phyloP scores from a whole-genome alignment of 257 asterid genomes.

The Plantago elongata region DNA sequence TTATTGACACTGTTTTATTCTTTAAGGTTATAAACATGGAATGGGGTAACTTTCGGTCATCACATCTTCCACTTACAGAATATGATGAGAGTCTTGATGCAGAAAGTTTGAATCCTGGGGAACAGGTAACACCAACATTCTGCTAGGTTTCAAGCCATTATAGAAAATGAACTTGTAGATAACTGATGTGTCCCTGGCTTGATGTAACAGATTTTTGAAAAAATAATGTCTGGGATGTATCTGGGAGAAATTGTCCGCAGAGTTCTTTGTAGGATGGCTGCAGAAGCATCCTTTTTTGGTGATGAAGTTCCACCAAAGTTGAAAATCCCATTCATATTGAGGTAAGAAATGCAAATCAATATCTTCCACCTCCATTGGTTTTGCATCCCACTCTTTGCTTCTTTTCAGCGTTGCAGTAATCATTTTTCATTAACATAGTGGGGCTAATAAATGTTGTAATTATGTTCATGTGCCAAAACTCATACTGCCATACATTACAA shows the following conservation, averaged over 20 bases:
- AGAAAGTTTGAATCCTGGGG: conserved; percentile 89
- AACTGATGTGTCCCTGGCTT: conserved; percentile 7
- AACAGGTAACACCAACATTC: conserved; percentile 47
- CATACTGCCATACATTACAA: no score
- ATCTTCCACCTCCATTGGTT: background rate
- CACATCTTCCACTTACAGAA: conserved; percentile 82
- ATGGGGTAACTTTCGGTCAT: conserved; percentile 89
- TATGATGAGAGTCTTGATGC: conserved; percentile 71
- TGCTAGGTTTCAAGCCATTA: background rate
- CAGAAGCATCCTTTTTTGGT: conserved; percentile 77
- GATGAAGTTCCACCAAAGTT: conserved; percentile 63
- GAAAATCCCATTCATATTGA: conserved; percentile 64
- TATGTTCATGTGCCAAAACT: no score
- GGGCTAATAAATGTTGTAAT: no score
- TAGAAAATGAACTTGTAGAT: conserved; percentile 2
- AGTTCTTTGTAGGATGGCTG: conserved; percentile 74
- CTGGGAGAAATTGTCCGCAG: conserved; percentile 90
- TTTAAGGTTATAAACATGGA: conserved; percentile 93
- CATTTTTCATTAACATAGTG: no score
- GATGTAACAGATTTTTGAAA: conserved; percentile 74
- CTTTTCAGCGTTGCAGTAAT: background rate
- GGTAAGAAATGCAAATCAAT: conserved; percentile 33
- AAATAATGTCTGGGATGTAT: conserved; percentile 88
- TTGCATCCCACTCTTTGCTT: background rate
- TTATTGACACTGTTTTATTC: conserved; percentile 4